Evolutionary conservation across 176 grass and related monocot species (phyloP), one percentile per base, ranked within the genome.

Genomic region (Oropetium thomaeum): DNA sequence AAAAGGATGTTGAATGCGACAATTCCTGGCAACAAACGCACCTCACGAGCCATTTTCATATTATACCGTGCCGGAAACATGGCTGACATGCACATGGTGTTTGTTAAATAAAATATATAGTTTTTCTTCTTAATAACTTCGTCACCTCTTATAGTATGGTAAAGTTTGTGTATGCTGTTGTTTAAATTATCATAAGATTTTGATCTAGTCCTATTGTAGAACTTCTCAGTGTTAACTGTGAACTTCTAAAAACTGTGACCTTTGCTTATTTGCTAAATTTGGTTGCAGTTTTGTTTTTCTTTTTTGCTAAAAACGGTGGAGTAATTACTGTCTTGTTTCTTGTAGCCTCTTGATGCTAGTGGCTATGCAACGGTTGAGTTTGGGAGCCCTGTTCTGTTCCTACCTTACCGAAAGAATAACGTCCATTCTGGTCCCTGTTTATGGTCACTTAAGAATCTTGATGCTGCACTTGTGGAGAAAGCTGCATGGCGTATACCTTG

Each of bases 401-500:
- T 94, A 58, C 87, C 84, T 26, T 99, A 86, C 80, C 77, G 65
- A 32, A 85, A 74, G 73, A 96, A 80, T 20, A 55, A 86, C 27
- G 23, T 34, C 1, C 38, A 28, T 41, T 66, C 81, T 23, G 78
- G 28, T 47, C 45, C 84, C 20, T 99, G 87, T 68, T 35, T 40
- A 13, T 95, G 89, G 84, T 60, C 16, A 6, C 14, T 81, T 34
- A 41, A 45, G 55, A 14, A 81, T 75, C 33, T 86, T 13, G 45
- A 86, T 14, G 44, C 29, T 10, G 28, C 32, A 37, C 30, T 69
- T 19, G 23, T 77, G 59, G 82, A 82, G 38, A 84, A 58, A 73
- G 28, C 84, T 14, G 20, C 16, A n/a, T 99, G 89, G 91, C 79
- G 26, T 19, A 62, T 95, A 61, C 96, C 96, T n/a, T 89, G 91